Conservation (phyloP, 75 land plant species). For the Selaginella moellendorffii region DNA sequence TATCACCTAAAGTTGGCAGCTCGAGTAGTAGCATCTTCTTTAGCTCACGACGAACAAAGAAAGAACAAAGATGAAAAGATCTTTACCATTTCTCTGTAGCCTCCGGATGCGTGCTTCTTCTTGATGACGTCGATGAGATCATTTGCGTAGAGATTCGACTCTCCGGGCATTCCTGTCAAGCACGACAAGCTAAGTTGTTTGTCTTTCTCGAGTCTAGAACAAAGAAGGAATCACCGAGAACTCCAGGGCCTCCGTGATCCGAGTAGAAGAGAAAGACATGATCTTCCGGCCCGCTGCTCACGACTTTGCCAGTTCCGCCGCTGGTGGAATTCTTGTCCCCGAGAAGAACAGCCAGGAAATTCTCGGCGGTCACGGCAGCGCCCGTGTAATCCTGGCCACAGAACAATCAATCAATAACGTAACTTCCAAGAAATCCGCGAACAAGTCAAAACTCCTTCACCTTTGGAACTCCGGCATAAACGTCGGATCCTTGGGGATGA, state of each 20-base stretch:
- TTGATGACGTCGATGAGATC: conserved; percentile 38
- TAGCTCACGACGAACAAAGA: neutral
- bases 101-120: conserved; percentile 62
- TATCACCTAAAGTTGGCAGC: conserved; percentile 64
- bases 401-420: neutral
- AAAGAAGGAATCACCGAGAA: conserved; percentile 44
- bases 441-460: conserved; percentile 16
- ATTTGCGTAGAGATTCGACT: conserved; percentile 45
- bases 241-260: conserved; percentile 91
- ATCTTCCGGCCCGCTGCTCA: conserved; percentile 64
- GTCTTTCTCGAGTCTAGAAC: neutral
- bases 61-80: neutral
- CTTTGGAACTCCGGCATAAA: conserved; percentile 84
- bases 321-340: conserved; percentile 52
- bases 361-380: conserved; percentile 37
- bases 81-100: conserved; percentile 67
- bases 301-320: conserved; percentile 87
- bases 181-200: neutral
- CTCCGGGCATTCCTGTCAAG: neutral
- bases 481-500: conserved; percentile 56
- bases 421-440: no score
- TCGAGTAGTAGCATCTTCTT: no score
- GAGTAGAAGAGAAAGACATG: conserved; percentile 63
- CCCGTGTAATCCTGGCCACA: conserved; percentile 67
- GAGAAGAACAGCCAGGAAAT: conserved; percentile 68